A percentile compares a stretch with the other conserved stretches of the same genome.
Evolutionary conservation across 2,329 filamentous ascomycete genomes (phyloP).

Genomic region (Didymella exigua): DNA sequence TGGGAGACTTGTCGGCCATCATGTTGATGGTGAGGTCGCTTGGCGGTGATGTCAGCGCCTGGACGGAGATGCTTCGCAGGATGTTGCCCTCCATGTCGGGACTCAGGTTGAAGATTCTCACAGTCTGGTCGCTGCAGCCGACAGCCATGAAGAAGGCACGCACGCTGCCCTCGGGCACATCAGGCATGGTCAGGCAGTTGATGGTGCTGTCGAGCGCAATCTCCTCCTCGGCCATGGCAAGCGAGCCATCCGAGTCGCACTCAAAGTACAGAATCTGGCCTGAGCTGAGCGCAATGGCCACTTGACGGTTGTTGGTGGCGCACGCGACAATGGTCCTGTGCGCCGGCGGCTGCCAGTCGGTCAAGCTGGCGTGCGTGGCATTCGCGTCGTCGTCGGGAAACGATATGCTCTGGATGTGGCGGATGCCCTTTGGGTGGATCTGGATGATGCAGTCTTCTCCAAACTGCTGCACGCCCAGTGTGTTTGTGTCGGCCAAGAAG

Average conservation of each 20-base stretch:
- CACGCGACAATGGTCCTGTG: conserved; percentile 95
- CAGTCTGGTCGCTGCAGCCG: conserved; percentile 94
- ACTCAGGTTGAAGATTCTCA: conserved; percentile 87
- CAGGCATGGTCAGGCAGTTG: conserved; percentile 89
- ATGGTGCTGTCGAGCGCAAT: conserved; percentile 95
- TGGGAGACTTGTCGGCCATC: conserved; percentile 92
- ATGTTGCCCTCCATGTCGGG: conserved; percentile 73
- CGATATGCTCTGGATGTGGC: conserved; percentile 75
- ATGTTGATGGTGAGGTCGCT: conserved; percentile 89
- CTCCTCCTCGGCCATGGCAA: conserved; percentile 92
- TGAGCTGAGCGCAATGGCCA: conserved; percentile 90
- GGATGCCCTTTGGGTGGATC: conserved; percentile 94
- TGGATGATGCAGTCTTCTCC: conserved; percentile 93
- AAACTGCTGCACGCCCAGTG: conserved; percentile 89
- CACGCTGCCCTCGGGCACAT: conserved; percentile 86
- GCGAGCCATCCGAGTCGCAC: conserved; percentile 87
- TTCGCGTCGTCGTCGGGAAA: conserved; percentile 34
- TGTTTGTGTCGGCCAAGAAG: conserved; percentile 86
- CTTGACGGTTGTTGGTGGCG: conserved; percentile 89
- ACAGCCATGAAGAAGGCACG: conserved; percentile 94
- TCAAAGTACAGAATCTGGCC: conserved; percentile 98
- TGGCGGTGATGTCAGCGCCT: conserved; percentile 88
- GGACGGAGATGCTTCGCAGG: conserved; percentile 90
- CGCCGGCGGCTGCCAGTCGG: conserved; percentile 91
- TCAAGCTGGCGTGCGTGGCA: conserved; percentile 65